Evolutionary conservation across 352 stramenopile species (phyloP).

Genomic region (Phytophthora vignae): DNA sequence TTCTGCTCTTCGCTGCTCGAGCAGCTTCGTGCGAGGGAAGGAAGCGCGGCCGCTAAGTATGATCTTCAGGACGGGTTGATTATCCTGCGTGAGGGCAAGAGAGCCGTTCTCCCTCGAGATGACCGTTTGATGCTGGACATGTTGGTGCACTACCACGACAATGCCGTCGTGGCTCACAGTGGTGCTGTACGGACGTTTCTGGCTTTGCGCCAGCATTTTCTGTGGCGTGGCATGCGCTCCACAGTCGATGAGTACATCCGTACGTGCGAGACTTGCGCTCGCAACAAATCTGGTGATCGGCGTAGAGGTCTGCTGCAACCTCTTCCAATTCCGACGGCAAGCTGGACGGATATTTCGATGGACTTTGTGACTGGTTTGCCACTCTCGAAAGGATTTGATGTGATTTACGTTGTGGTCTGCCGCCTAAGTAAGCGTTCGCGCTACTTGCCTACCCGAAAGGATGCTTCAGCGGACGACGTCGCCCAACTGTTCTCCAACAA

Average conservation of each 20-base stretch:
- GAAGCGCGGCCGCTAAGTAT: neutral
- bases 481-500: conserved; percentile 1
- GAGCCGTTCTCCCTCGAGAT: neutral
- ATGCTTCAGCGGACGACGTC: neutral
- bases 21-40: neutral
- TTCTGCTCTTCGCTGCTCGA: neutral
- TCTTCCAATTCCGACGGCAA: neutral
- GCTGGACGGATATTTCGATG: neutral
- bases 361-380: neutral
- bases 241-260: neutral
- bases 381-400: conserved; percentile 6
- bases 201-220: neutral
- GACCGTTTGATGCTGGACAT: neutral
- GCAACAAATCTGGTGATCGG: neutral
- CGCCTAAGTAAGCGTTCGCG: neutral
- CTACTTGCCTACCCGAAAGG: conserved; percentile 4
- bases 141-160: neutral
- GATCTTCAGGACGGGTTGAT: neutral
- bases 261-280: neutral
- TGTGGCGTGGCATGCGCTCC: neutral
- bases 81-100: neutral
- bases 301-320: neutral
- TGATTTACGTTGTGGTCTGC: conserved; percentile 1
- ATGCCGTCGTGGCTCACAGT: neutral
- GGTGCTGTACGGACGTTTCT: neutral